Percentiles rank a stretch among this genome's conserved stretches.
These are phyloP conservation scores for Niveomyces coronatus DNA, from an alignment of 2,329 filamentous ascomycete genomes.

Conservation along the genomic window DNA sequence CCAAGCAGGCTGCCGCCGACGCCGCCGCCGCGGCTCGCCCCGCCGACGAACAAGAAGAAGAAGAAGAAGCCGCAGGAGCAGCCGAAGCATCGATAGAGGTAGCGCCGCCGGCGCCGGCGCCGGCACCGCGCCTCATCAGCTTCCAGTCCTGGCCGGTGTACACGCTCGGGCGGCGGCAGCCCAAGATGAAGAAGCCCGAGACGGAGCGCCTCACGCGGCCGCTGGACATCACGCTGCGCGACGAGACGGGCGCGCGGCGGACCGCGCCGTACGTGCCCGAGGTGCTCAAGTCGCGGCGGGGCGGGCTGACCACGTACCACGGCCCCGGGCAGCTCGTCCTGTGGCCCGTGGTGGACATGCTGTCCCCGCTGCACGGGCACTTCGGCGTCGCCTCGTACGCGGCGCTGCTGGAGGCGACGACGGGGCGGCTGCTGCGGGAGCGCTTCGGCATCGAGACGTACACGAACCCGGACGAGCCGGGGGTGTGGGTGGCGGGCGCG, in stretches of 20 bases:
- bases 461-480: conserved; percentile 63
- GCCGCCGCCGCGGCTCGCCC: too few relatives aligned
- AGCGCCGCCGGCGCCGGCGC: conserved; percentile 27
- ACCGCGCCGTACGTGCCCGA: conserved; percentile 36
- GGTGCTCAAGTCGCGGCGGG: conserved; percentile 65
- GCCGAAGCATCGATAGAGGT: background rate
- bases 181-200: conserved; percentile 35
- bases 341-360: conserved; percentile 85
- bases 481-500: conserved; percentile 59
- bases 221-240: conserved; percentile 21
- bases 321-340: conserved; percentile 86
- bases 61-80: conserved; percentile 13
- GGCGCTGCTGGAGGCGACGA: conserved; percentile 62
- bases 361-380: conserved; percentile 39
- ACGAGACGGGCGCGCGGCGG: conserved; percentile 19
- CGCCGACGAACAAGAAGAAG: too few relatives aligned
- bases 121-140: conserved; percentile 64
- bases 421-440: conserved; percentile 52
- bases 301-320: conserved; percentile 90
- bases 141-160: conserved; percentile 78
- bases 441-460: conserved; percentile 48
- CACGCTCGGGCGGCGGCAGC: conserved; percentile 79
- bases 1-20: too few relatives aligned
- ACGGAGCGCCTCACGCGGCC: conserved; percentile 32
- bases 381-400: conserved; percentile 70